A percentile compares a stretch with the other conserved stretches of the same genome.
Conservation (phyloP, 345 rosid species). For the Gossypium raimondii region DNA sequence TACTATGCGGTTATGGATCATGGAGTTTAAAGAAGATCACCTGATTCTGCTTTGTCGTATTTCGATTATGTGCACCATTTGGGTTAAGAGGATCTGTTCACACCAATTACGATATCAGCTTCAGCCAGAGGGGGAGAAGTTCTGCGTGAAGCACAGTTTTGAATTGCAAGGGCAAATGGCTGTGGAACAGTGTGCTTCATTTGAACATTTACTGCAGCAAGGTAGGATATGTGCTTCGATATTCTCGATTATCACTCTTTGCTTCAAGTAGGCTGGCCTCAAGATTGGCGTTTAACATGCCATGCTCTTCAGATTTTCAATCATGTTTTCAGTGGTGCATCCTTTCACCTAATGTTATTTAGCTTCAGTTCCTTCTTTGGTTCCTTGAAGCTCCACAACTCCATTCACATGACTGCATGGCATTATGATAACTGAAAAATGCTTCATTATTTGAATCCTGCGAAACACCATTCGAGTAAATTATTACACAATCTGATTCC, state of each 20-base stretch:
- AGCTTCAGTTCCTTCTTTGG: constrained; percentile 53
- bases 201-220: constrained; percentile 36
- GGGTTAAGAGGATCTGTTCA: constrained; percentile 23
- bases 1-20: not conserved
- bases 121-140: constrained; percentile 40
- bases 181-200: constrained; percentile 73
- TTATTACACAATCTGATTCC: constrained; percentile 57
- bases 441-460: constrained; percentile 39
- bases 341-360: constrained; percentile 78
- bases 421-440: constrained; percentile 34
- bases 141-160: constrained; percentile 71
- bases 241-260: constrained; percentile 29
- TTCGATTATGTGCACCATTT: constrained; percentile 24
- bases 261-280: constrained; percentile 25
- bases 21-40: constrained; percentile 19
- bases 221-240: constrained; percentile 30
- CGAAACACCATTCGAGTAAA: constrained; percentile 42
- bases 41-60: constrained; percentile 39
- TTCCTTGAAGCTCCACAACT: not conserved
- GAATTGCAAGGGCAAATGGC: constrained; percentile 81
- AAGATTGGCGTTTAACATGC: constrained; percentile 18
- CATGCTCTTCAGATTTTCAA: constrained; percentile 35
- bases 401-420: constrained; percentile 31
- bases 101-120: constrained; percentile 25
- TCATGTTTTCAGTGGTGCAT: constrained; percentile 51